Evolutionary conservation across 306 rosid genomes (phyloP).

Genomic region (Quillaja saponaria): DNA sequence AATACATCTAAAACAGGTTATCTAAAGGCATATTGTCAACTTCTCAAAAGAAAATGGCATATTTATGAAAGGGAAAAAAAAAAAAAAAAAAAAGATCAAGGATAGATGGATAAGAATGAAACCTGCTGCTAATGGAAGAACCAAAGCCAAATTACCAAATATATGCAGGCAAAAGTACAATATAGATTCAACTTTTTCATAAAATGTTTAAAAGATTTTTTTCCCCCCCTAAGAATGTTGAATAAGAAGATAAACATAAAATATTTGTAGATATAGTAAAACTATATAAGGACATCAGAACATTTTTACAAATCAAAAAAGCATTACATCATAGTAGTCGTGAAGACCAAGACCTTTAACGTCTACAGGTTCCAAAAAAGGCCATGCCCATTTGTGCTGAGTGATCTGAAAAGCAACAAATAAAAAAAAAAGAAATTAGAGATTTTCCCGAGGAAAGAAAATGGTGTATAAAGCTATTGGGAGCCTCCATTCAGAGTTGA

Average conservation of each 20-base stretch:
- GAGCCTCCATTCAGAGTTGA: too few species aligned
- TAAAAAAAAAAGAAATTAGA: background rate
- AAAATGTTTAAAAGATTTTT: too few species aligned
- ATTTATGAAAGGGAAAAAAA: background rate
- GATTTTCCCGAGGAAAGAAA: slow-evolving; percentile 8
- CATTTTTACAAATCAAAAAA: slow-evolving; percentile 1
- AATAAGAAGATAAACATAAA: background rate
- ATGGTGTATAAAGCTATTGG: background rate
- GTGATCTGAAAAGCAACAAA: slow-evolving; percentile 56
- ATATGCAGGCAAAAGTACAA: too few species aligned
- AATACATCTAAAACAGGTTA: too few species aligned
- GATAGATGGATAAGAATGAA: background rate
- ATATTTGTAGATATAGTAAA: background rate
- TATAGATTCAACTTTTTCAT: too few species aligned
- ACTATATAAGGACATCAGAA: background rate
- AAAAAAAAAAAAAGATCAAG: slow-evolving; percentile 7
- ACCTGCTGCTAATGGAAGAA: slow-evolving; percentile 9
- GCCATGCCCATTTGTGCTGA: slow-evolving; percentile 68
- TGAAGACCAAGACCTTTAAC: slow-evolving; percentile 73
- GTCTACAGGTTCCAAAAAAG: slow-evolving; percentile 87
- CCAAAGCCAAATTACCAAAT: background rate
- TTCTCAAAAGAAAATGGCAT: background rate
- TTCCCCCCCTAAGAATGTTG: background rate
- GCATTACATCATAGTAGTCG: slow-evolving; percentile 73
- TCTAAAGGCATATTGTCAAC: slow-evolving; percentile 3